Conservation (phyloP, 2,329 filamentous ascomycete species). For the Ophiosphaerella herpotricha region DNA sequence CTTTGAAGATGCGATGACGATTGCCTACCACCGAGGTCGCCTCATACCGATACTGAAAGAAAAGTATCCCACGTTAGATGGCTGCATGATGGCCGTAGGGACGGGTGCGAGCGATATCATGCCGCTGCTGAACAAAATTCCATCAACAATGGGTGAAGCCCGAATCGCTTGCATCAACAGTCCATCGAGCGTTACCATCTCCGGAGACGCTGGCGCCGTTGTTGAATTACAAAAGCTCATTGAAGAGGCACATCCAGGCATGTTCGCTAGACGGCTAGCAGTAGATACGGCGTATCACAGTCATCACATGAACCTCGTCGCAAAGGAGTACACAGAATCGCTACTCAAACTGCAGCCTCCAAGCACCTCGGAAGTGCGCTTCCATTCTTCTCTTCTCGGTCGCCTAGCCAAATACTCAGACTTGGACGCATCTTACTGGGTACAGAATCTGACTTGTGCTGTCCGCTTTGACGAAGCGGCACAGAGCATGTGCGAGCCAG, state of each 20-base stretch:
- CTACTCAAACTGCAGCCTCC: conserved; percentile 26
- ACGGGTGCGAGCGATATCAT: conserved; percentile 15
- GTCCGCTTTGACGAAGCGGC: conserved; percentile 22
- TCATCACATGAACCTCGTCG: conserved; percentile 28
- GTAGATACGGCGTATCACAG: conserved; percentile 54
- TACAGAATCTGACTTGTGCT: conserved; percentile 24
- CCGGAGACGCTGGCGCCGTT: conserved; percentile 51
- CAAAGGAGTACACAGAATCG: conserved; percentile 28
- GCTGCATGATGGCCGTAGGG: conserved; percentile 31
- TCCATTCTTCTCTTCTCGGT: conserved; percentile 26
- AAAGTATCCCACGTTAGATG: conserved; percentile 18
- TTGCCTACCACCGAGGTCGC: conserved; percentile 33
- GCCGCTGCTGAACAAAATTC: conserved; percentile 18
- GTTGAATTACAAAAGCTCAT: conserved; percentile 39
- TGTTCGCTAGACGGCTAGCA: conserved; percentile 48
- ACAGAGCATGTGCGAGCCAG: conserved; percentile 17
- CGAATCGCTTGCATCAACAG: conserved; percentile 46
- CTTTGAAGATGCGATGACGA: conserved; percentile 25
- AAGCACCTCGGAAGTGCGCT: conserved; percentile 15
- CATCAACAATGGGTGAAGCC: conserved; percentile 9
- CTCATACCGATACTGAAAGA: conserved; percentile 25
- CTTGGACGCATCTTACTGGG: conserved; percentile 28
- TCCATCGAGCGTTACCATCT: conserved; percentile 50
- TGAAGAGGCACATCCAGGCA: conserved; percentile 38
- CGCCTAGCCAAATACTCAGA: conserved; percentile 7